Percentiles rank a stretch among this genome's conserved stretches.
Conservation (phyloP, 2,329 filamentous ascomycete species). For the Bipolaris oryzae region DNA sequence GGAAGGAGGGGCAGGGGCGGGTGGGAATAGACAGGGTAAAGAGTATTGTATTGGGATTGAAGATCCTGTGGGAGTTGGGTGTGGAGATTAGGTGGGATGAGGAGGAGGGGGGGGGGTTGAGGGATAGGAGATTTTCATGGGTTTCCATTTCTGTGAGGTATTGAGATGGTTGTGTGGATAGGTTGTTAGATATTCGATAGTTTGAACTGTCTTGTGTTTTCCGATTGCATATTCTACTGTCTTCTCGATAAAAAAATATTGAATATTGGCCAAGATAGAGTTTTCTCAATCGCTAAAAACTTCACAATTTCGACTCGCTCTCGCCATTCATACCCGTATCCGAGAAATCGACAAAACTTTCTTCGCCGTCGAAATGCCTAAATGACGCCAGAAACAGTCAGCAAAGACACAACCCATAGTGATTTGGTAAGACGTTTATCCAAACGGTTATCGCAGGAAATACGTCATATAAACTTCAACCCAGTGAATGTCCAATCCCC, state of each 20-base stretch:
- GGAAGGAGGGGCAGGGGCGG: too few relatives aligned
- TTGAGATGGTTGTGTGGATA: too few relatives aligned
- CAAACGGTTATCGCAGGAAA: background rate
- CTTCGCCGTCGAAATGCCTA: conserved; percentile 48
- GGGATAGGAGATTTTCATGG: too few relatives aligned
- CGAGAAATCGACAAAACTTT: conserved; percentile 43
- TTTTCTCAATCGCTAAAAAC: background rate
- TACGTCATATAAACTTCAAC: too few relatives aligned
- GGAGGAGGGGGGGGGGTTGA: too few relatives aligned
- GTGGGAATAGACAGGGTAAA: too few relatives aligned
- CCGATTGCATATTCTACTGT: background rate
- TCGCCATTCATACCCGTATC: conserved; percentile 22
- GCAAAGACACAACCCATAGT: background rate
- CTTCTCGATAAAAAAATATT: background rate
- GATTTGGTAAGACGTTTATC: background rate
- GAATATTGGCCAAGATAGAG: background rate
- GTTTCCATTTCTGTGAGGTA: too few relatives aligned
- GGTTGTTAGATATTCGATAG: too few relatives aligned
- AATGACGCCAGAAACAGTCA: background rate
- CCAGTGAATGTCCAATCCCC: too few relatives aligned
- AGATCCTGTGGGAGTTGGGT: too few relatives aligned
- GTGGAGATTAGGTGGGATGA: too few relatives aligned
- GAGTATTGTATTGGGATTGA: too few relatives aligned
- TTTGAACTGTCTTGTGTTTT: background rate
- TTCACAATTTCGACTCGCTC: conserved; percentile 35